Base-by-base conservation (phyloP, 2,329 filamentous ascomycete species). In the Colletotrichum neosansevieriae region DNA sequence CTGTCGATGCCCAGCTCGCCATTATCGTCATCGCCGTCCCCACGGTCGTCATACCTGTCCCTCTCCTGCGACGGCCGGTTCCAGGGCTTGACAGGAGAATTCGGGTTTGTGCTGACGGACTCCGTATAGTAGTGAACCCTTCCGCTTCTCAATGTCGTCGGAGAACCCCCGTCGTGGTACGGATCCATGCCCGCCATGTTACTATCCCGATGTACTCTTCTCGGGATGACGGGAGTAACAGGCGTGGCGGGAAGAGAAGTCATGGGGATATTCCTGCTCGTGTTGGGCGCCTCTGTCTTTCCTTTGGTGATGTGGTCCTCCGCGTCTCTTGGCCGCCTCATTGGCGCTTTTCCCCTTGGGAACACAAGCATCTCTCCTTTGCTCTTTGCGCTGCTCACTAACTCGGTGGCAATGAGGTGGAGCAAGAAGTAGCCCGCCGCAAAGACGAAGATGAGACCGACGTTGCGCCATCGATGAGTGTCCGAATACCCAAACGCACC, bases 1-100 rank as follows among this genome's bases (percentile, higher is more conserved):
- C 38, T 74, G 6, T 63, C 67, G 19, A 71, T 83, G 3, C 44
- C 54, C 19, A 64, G 13, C 1, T 34, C 60, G 40, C 84, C 36
- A n/a, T 21, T 12, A 10, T 68, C 17, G 12, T 36, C 42, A 12
- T 49, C 4, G 19, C 36, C 17, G 13, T 13, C n/a, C 21, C n/a
- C 29, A 13, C n/a, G 59, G 11, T 32, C 4, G 2, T 38, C 53
- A 3, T 11, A 15, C 4, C 11, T 32, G n/a, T 38, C 34, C 36
- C 19, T 42, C 24, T 59, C 53, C 17, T 50, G 45, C 12, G 29
- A 17, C 32, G 42, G 42, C 50, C 29, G 24, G 5, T 61, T 40
- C 50, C 56, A 21, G 21, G 58, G 11, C 24, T 38, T 63, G 6
- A 6, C 2, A 11, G 32, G 34, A 44, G 58, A n/a, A 15, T 12